Percentiles rank a stretch among this genome's conserved stretches.
These are phyloP conservation scores for Monosporozyma aquatica DNA, from an alignment of 805 yeast genomes.

Conservation along the genomic window DNA sequence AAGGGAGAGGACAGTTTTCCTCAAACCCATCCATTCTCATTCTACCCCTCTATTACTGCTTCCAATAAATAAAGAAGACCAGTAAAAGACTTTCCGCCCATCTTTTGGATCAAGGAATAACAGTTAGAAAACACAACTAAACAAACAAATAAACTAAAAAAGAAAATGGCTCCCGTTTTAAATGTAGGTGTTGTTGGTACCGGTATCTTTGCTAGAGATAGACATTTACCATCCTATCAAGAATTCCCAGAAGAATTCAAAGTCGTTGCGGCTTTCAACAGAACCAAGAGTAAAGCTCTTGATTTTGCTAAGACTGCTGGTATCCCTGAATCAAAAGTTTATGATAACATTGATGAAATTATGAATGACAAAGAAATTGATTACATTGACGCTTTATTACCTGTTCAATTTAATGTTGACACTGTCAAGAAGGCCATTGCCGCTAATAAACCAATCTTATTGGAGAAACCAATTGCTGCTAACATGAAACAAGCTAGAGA, in stretches of 20 bases:
- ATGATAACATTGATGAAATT: constrained; percentile 53
- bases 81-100: neutral
- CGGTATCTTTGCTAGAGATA: constrained; percentile 80
- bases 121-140: neutral
- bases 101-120: neutral
- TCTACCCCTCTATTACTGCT: no score
- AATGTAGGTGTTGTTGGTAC: constrained; percentile 70
- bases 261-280: constrained; percentile 67
- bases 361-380: constrained; percentile 61
- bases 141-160: neutral
- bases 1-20: no score
- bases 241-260: constrained; percentile 42
- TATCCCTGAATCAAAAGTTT: constrained; percentile 42
- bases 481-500: constrained; percentile 69
- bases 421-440: constrained; percentile 62
- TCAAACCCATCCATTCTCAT: no score
- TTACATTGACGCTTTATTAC: constrained; percentile 75
- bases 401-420: constrained; percentile 71
- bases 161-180: constrained; percentile 18
- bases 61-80: no score
- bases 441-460: constrained; percentile 64
- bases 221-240: constrained; percentile 68
- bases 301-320: constrained; percentile 60
- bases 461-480: constrained; percentile 94
- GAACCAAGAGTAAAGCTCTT: constrained; percentile 79